Conservation (phyloP, 192 early-diverging fungal species). For the Coemansia asiatica region DNA sequence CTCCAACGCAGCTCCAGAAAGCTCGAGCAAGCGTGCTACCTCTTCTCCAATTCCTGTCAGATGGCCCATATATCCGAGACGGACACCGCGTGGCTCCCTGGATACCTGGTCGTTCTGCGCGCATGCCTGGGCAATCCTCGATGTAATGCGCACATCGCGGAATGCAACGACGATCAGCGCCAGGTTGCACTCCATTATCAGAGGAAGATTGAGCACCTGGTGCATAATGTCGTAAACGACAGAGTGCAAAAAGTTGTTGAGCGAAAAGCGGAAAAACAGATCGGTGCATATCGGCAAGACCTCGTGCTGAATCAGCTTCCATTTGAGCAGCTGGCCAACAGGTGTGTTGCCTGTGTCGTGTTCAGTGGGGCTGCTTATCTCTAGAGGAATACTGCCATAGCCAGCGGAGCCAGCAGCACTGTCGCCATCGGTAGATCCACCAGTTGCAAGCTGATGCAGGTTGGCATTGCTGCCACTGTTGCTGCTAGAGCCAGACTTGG, state of each 20-base stretch:
- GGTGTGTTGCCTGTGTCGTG: conserved; percentile 40
- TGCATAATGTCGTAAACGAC: conserved; percentile 99
- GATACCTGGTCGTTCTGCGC: conserved; percentile 78
- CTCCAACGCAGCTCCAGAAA: conserved; percentile 52
- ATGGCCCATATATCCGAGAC: conserved; percentile 98
- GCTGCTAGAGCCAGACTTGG: conserved; percentile 1
- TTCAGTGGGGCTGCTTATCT: conserved; percentile 11
- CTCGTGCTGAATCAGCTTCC: conserved; percentile 64
- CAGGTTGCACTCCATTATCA: conserved; percentile 63
- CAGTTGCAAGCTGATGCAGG: background rate
- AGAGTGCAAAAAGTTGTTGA: conserved; percentile 99
- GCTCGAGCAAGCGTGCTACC: conserved; percentile 84
- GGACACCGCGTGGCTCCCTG: conserved; percentile 80
- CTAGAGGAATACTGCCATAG: conserved; percentile 10
- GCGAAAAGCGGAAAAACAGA: conserved; percentile 91
- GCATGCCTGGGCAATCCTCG: conserved; percentile 82
- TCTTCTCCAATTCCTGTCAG: conserved; percentile 97
- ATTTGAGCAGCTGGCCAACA: conserved; percentile 74
- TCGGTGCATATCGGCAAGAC: conserved; percentile 69
- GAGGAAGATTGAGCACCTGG: conserved; percentile 93
- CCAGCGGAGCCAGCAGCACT: background rate
- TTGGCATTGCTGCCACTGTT: conserved; percentile 4
- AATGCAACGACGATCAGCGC: conserved; percentile 70
- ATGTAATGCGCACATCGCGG: conserved; percentile 81
- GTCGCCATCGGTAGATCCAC: background rate